Percentiles rank a stretch among this genome's conserved stretches.
phyloP scores from a whole-genome alignment of 257 asterid species.

The Solanum appendiculatum region DNA sequence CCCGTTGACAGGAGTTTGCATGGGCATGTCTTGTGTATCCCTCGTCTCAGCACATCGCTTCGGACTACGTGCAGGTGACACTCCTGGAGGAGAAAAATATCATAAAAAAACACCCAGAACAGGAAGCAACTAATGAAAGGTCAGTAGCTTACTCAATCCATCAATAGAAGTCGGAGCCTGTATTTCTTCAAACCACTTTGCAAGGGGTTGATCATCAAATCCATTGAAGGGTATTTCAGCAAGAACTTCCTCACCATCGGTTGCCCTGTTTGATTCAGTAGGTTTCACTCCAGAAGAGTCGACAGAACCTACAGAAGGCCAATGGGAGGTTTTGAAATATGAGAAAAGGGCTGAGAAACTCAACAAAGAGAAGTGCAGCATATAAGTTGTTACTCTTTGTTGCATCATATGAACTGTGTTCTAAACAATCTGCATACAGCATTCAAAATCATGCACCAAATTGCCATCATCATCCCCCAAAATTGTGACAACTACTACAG shows the following conservation, averaged over 20 bases:
- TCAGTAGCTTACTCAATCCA: slow-evolving; percentile 31
- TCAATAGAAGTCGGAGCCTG: slow-evolving; percentile 26
- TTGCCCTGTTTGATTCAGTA: slow-evolving; percentile 5
- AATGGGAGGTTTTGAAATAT: slow-evolving; percentile 1
- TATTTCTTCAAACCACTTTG: slow-evolving; percentile 50
- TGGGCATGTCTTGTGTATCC: slow-evolving; percentile 8
- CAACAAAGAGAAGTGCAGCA: background rate
- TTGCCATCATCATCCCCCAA: background rate
- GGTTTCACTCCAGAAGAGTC: slow-evolving; percentile 13
- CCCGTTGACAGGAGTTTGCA: background rate
- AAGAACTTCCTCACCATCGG: slow-evolving; percentile 5
- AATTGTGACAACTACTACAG: background rate
- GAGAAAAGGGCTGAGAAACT: background rate
- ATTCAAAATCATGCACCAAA: background rate
- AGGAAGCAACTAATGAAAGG: background rate
- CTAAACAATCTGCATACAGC: background rate
- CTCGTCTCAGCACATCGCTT: slow-evolving; percentile 16
- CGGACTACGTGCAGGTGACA: slow-evolving; percentile 8
- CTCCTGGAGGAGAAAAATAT: slow-evolving; percentile 19
- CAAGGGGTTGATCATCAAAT: slow-evolving; percentile 53
- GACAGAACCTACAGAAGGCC: slow-evolving; percentile 22
- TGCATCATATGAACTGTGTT: background rate
- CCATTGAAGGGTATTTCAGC: slow-evolving; percentile 19
- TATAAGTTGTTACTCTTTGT: background rate
- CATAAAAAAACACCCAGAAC: background rate